Conservation (phyloP, 129 eudicot species). For the Erigeron canadensis region DNA sequence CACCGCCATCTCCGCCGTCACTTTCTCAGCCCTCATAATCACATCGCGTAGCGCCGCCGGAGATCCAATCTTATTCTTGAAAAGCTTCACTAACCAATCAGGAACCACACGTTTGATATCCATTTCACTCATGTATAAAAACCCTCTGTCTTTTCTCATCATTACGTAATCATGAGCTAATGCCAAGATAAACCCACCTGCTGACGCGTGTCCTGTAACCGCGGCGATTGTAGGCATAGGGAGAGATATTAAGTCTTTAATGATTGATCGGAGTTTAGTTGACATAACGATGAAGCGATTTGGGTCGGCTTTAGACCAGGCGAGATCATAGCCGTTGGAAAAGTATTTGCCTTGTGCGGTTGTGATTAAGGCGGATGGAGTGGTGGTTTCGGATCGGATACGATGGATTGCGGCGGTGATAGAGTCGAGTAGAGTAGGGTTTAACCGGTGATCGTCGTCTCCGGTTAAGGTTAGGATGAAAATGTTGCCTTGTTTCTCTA, state of each 20-base stretch:
- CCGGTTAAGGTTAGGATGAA: slow-evolving; percentile 77
- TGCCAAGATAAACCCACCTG: slow-evolving; percentile 57
- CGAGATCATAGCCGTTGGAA: slow-evolving; percentile 80
- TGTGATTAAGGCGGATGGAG: slow-evolving; percentile 63
- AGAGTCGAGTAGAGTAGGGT: slow-evolving; percentile 63
- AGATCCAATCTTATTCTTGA: slow-evolving; percentile 49
- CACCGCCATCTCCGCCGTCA: slow-evolving; percentile 58
- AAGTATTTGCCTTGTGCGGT: slow-evolving; percentile 79
- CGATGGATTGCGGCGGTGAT: slow-evolving; percentile 43
- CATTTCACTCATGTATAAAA: slow-evolving; percentile 77
- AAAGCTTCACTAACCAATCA: slow-evolving; percentile 39
- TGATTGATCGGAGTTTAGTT: slow-evolving; percentile 50
- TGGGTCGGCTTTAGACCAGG: slow-evolving; percentile 48
- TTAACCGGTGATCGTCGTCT: slow-evolving; percentile 70
- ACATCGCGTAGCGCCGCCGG: slow-evolving; percentile 56
- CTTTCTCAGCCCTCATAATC: slow-evolving; percentile 50
- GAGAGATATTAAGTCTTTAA: slow-evolving; percentile 53
- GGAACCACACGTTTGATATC: slow-evolving; percentile 52
- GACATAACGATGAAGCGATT: slow-evolving; percentile 40
- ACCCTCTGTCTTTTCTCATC: slow-evolving; percentile 73
- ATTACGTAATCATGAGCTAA: slow-evolving; percentile 65
- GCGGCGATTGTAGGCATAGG: slow-evolving; percentile 94
- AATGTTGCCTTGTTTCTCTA: slow-evolving; percentile 59
- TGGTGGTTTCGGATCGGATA: slow-evolving; percentile 36
- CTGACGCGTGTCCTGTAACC: slow-evolving; percentile 75